Conservation (phyloP, 495 filamentous ascomycete genomes). For the Neurospora hispaniola region DNA sequence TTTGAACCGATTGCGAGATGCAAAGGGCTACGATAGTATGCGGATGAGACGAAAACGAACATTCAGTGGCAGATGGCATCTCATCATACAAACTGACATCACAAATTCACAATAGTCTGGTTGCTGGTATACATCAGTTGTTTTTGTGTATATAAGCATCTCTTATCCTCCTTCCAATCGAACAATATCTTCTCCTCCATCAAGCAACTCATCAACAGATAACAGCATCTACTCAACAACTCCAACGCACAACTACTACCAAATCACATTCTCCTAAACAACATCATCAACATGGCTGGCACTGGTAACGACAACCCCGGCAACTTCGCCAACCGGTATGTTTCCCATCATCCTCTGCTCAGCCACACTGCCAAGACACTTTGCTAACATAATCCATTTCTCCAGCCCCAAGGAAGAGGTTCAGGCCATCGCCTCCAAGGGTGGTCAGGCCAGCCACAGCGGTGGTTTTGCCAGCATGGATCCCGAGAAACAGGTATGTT, state of each 20-base stretch:
- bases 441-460: constrained; percentile 35
- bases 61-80: neutral
- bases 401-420: constrained; percentile 44
- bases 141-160: neutral
- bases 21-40: neutral
- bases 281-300: neutral
- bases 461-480: constrained; percentile 29
- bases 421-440: constrained; percentile 39
- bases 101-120: neutral
- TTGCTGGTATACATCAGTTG: neutral
- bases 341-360: neutral
- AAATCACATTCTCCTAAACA: neutral
- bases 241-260: neutral
- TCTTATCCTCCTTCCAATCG: neutral
- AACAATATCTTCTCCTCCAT: neutral
- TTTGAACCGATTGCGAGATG: neutral
- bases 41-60: neutral
- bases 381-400: neutral
- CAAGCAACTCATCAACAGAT: neutral
- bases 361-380: neutral
- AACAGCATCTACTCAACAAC: neutral
- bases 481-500: constrained; percentile 34
- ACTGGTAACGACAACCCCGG: constrained; percentile 42
- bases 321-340: constrained; percentile 51
- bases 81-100: neutral